Percentiles rank a stretch among this genome's conserved stretches.
These are phyloP conservation scores for Cutaneotrichosporon sp. DNA, from an alignment of 1,284 basidiomycete species.

Conservation along the genomic window DNA sequence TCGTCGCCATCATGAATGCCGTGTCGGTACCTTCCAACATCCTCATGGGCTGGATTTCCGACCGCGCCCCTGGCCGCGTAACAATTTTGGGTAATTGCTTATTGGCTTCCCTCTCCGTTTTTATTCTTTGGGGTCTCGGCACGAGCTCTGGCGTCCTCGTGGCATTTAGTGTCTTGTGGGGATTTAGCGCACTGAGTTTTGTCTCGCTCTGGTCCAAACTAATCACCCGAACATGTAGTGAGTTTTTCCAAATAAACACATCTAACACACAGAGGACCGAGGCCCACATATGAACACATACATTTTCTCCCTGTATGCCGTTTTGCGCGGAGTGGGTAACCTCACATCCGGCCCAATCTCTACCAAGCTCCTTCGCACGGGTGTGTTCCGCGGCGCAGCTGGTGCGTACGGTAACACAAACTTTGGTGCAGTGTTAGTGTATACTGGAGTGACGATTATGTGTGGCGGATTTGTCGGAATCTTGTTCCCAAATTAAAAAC, in stretches of 20 bases:
- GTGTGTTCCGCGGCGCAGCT: constrained; percentile 30
- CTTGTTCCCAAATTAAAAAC: constrained; percentile 22
- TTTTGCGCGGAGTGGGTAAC: constrained; percentile 49
- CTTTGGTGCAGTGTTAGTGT: constrained; percentile 35
- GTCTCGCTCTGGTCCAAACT: constrained; percentile 40
- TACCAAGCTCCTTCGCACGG: constrained; percentile 34
- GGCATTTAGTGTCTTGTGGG: constrained; percentile 38
- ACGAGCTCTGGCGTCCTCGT: constrained; percentile 34
- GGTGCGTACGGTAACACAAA: constrained; percentile 48
- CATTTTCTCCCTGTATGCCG: constrained; percentile 46
- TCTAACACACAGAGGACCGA: constrained; percentile 27
- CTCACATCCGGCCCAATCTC: constrained; percentile 46
- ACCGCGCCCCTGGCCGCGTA: constrained; percentile 35
- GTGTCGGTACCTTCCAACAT: constrained; percentile 47
- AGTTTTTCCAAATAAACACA: not conserved
- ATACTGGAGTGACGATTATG: constrained; percentile 32
- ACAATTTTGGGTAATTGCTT: constrained; percentile 41
- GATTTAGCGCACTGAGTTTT: constrained; percentile 37
- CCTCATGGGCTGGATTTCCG: constrained; percentile 45
- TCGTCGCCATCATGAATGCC: constrained; percentile 44
- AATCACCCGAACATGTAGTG: constrained; percentile 35
- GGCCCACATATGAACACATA: constrained; percentile 38
- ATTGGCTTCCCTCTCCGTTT: constrained; percentile 39
- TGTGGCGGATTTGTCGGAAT: constrained; percentile 25
- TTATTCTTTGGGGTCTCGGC: constrained; percentile 52